Base-by-base conservation (phyloP, 345 rosid genomes). In the Barbarea vulgaris region DNA sequence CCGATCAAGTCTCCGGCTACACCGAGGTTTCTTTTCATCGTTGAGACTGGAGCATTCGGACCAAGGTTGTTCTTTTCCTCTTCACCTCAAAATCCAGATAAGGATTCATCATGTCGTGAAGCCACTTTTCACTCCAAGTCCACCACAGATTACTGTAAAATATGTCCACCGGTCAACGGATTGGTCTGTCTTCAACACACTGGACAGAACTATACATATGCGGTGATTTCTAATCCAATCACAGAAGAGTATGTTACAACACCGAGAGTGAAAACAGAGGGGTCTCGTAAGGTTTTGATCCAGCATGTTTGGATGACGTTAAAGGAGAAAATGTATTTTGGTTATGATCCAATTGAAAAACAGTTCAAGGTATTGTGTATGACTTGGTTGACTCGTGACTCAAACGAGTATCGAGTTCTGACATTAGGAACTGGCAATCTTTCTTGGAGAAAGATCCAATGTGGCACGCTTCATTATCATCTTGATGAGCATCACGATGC, bases 311-410 rank as follows among this genome's bases (percentile, higher is more conserved):
- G 4, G 39, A 34, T 2, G 39, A 9, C 0, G 2, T 36, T 36
- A 36, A 36, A 9, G 4, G 13, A 39, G 2, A 39, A 39, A 39
- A 39, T 39, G 44, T 12, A 39, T 13, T 39, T 46, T 2, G 74
- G 66, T 1, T 70, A 70, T 58, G 66, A 70, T 46, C 57, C 74
- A 21, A 44, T 58, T 42, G 46, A 30, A 2, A 44, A 58, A 11
- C 66, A 19, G 39, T 58, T 54, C 7, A 70, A 70, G 47, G 57
- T 58, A 1, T 9, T 58, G 4, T 3, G 56, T 54, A 27, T 54
- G 19, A 54, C 34, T 1, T 50, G 0, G 54, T 50, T 44, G 0
- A 1, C 19, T n/a, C 50, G 18, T n/a, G 6, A 3, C 19, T 5
- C 19, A 44, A 1, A 50, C 9, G 8, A 11, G 18, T 7, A 22